Conservation (phyloP, 2,329 filamentous ascomycete genomes). For the Hymenoscyphus repandus region DNA sequence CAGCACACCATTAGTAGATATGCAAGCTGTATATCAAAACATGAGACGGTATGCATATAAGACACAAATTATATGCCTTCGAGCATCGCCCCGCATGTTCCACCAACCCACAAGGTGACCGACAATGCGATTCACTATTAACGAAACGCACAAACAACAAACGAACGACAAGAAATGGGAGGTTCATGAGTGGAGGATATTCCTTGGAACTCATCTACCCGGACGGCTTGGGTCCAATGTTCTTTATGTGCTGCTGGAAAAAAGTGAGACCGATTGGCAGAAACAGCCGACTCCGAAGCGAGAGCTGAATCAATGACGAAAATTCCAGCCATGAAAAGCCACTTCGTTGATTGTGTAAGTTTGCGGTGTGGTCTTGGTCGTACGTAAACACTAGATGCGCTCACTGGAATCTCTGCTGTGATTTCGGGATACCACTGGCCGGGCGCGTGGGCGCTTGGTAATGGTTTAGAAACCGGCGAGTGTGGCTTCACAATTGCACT, state of each 20-base stretch:
- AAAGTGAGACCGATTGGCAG: constrained; percentile 16
- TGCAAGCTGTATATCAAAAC: neutral
- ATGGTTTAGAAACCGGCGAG: no score
- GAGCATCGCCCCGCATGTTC: no score
- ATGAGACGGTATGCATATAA: constrained; percentile 3
- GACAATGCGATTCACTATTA: no score
- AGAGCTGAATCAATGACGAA: neutral
- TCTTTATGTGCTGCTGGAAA: neutral
- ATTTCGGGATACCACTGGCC: no score
- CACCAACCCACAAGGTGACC: no score
- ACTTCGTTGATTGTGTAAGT: constrained; percentile 3
- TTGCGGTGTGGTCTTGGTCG: no score
- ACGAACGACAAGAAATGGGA: no score
- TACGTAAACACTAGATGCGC: neutral
- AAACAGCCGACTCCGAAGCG: constrained; percentile 8
- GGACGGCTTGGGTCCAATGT: constrained; percentile 10
- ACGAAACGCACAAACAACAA: no score
- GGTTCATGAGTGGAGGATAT: no score
- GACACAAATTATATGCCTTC: neutral
- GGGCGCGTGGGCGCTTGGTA: no score
- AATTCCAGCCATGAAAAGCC: constrained; percentile 8
- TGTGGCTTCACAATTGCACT: no score
- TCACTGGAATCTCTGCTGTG: neutral
- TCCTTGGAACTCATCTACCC: no score
- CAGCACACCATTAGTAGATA: neutral